A percentile compares a stretch with the other conserved stretches of the same genome.
Evolutionary conservation across 192 early-diverging fungal genomes (phyloP).

Genomic region (Gryganskiella cystojenkinii): DNA sequence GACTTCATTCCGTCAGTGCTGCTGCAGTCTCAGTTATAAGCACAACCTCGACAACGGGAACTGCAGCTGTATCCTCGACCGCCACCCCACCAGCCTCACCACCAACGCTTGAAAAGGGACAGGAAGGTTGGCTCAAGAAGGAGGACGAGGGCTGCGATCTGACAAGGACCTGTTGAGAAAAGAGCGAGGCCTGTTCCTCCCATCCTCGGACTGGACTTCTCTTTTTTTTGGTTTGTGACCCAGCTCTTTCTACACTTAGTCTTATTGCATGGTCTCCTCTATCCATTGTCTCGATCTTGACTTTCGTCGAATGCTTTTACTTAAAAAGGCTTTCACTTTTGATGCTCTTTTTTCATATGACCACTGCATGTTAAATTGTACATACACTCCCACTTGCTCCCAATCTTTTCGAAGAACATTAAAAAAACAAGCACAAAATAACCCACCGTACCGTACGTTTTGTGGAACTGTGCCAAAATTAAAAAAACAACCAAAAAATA

Average conservation of each 20-base stretch:
- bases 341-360: not conserved
- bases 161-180: conserved; percentile 9
- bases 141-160: conserved; percentile 31
- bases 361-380: not conserved
- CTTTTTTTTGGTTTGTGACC: not conserved
- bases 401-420: not conserved
- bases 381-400: not conserved
- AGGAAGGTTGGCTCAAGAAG: conserved; percentile 7
- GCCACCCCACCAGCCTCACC: not conserved
- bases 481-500: too few species aligned
- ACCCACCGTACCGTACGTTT: too few species aligned
- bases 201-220: too few species aligned
- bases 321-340: not conserved
- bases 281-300: not conserved
- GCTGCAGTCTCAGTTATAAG: not conserved
- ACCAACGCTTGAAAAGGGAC: not conserved
- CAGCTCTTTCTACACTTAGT: not conserved
- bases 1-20: conserved; percentile 14
- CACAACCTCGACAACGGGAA: not conserved
- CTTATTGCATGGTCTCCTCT: not conserved
- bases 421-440: too few species aligned
- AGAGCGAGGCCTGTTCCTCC: not conserved
- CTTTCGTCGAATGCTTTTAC: not conserved
- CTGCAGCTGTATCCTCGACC: not conserved
- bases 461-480: too few species aligned